Base-by-base conservation (phyloP, 2,329 filamentous ascomycete species). In the Graphilbum ipis-grandicollis region DNA sequence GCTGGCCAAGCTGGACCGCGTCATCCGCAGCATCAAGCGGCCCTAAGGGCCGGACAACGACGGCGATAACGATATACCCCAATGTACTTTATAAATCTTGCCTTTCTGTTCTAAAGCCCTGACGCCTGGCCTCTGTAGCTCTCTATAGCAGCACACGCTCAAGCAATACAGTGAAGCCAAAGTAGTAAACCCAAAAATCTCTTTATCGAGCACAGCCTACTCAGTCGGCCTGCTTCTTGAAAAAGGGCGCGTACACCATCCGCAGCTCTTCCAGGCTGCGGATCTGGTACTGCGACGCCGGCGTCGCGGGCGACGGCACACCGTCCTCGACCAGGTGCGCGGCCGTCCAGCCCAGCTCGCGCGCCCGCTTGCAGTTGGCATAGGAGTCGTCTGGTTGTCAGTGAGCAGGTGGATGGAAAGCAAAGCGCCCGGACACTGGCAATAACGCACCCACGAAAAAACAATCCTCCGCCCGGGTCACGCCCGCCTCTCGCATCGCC, bases 271-370 rank as follows among this genome's bases (percentile, higher is more conserved):
- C 66, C 21, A 98, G 58, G 50, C 74, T 68, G 32, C 69, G 65
- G 45, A 98, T 80, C 51, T 86, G 77, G 53, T 80, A 73, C 48
- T 81, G 71, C 28, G 77, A 78, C 5, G 79, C 78, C 41, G 68
- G 72, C 5, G 62, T 66, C 18, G 57, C 55, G 2, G 85, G 86
- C 9, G 66, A 53, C 14, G 68, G 59, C 25, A 84, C 64, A 7
- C 68, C 71, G 26, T 81, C 74, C 52, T 96, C 90, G 6, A 96
- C 74, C 18, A 94, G 66, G 56, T 96, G 90, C 6, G 71, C 80
- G 1, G 79, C 74, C 12, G 73, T 82, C 90, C 90, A 98, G 17
- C 90, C 90, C 43, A 86, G 67, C 25, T 73, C 71, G 44, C 79
- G 67, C 1, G 85, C 83, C 43, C 75, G 75, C 44, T 65, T 69